Percentiles rank a stretch among this genome's conserved stretches.
Evolutionary conservation across 2,329 filamentous ascomycete species (phyloP).

Genomic region (Fusarium sacchari): DNA sequence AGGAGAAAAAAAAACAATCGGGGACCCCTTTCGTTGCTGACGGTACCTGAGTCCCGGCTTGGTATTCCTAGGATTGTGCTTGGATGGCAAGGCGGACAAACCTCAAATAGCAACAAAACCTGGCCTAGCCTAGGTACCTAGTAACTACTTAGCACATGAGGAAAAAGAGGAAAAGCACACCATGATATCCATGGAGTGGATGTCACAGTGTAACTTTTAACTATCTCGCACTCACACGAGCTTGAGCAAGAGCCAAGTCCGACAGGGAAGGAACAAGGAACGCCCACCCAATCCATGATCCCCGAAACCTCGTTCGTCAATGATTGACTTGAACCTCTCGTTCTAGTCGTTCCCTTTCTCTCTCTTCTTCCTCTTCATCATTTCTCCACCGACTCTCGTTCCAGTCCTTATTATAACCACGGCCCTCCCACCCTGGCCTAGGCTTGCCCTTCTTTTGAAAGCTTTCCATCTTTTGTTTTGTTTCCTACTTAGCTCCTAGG

Average conservation of each 20-base stretch:
- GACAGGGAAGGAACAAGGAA: constrained; percentile 33
- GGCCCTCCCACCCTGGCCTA: constrained; percentile 24
- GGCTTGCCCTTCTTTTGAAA: constrained; percentile 19
- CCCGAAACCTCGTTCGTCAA: constrained; percentile 39
- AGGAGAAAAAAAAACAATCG: constrained; percentile 4
- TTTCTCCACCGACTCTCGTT: constrained; percentile 42
- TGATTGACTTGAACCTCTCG: constrained; percentile 30
- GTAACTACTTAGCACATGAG: neutral
- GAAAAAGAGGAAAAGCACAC: neutral
- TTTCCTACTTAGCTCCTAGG: constrained; percentile 26
- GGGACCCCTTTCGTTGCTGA: constrained; percentile 19
- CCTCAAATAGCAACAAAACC: constrained; percentile 20
- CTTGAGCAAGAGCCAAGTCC: constrained; percentile 20
- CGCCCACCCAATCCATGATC: constrained; percentile 34
- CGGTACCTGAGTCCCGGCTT: constrained; percentile 20
- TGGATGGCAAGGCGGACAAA: constrained; percentile 23
- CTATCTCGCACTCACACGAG: constrained; percentile 21
- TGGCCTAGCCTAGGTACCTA: neutral
- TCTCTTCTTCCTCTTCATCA: constrained; percentile 30
- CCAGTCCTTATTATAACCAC: constrained; percentile 42
- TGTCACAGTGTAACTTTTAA: constrained; percentile 23
- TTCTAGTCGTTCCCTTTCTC: constrained; percentile 14
- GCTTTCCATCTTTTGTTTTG: constrained; percentile 28
- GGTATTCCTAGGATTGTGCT: constrained; percentile 20
- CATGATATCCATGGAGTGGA: neutral